phyloP scores from a whole-genome alignment of 1,284 basidiomycete species.

The Tilletia horrida region DNA sequence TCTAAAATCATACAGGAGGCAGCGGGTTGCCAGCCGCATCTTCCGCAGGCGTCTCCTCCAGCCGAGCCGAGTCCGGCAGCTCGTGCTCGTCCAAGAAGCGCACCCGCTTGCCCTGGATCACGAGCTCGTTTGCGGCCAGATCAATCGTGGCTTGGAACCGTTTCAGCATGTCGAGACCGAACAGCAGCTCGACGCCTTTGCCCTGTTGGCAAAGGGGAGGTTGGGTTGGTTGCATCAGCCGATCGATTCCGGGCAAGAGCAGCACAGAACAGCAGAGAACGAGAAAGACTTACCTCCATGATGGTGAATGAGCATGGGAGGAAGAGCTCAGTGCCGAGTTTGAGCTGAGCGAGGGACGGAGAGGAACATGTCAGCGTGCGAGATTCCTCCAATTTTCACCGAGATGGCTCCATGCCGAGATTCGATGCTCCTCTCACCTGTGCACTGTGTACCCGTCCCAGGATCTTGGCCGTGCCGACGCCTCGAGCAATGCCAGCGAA shows the following conservation, averaged over 20 bases:
- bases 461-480: conserved; percentile 89
- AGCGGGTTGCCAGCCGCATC: conserved; percentile 40
- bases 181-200: conserved; percentile 82
- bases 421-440: conserved; percentile 61
- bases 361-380: too few relatives aligned
- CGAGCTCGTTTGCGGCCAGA: conserved; percentile 76
- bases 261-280: background rate
- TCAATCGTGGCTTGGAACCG: conserved; percentile 95
- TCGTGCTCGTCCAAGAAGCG: conserved; percentile 89
- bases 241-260: too few relatives aligned
- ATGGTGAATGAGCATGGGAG: conserved; percentile 91
- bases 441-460: conserved; percentile 88
- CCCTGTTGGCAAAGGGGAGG: conserved; percentile 56
- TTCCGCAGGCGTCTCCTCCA: conserved; percentile 41
- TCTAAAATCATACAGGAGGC: background rate
- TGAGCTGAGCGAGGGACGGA: conserved; percentile 60
- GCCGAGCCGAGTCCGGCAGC: conserved; percentile 56
- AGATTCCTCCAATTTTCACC: background rate
- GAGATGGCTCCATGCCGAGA: background rate
- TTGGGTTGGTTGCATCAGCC: conserved; percentile 9
- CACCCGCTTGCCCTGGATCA: conserved; percentile 82
- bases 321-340: conserved; percentile 71
- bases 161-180: conserved; percentile 97
- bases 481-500: conserved; percentile 90
- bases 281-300: conserved; percentile 64